Evolutionary conservation across 306 rosid genomes (phyloP), one percentile per base, ranked within the genome.

Genomic region (Cucumis melo): DNA sequence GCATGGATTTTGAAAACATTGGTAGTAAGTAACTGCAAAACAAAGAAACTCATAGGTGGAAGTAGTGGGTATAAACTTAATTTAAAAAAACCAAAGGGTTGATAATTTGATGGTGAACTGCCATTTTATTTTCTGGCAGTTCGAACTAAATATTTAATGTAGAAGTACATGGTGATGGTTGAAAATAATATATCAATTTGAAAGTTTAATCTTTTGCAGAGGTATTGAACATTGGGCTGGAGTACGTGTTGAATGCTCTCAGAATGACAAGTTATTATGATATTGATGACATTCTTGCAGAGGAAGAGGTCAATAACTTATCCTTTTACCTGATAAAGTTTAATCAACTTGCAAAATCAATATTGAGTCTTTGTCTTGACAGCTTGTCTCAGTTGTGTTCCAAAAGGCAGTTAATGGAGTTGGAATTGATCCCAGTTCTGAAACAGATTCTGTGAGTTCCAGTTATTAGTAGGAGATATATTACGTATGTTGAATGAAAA

Each of bases 371-470:
- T 51, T 51, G 78, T 80, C 70, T 60, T 17, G 21, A 14, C 86
- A 91, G 98, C 79, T 60, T 75, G 96, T 91, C 61, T 86, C 90
- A 1, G 95, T 81, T 77, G 73, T 87, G 48, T 94, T 94, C 86
- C 91, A 87, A 67, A 87, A 94, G 82, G 83, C 87, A 14, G 98
- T 85, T 80, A 84, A 89, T 79, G 97, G 96, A 55, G 97, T 91
- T 77, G 91, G 89, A 66, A 90, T 94, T 51, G 97, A 94, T 89
- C 91, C 96, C 32, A 80, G 98, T 87, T 84, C 97, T 58, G 93
- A 88, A 75, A 80, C 84, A 19, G 91, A 88, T 65, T 77, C 78
- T 80, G 98, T 91, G 87, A 90, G 96, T 78, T 77, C 64, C 41
- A 46, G 59, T 19, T 54, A 81, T 73, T 64, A 48, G 50, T 19